These are phyloP conservation scores for Penicillium corylophilum DNA, from an alignment of 2,329 filamentous ascomycete genomes.

Conservation along the genomic window DNA sequence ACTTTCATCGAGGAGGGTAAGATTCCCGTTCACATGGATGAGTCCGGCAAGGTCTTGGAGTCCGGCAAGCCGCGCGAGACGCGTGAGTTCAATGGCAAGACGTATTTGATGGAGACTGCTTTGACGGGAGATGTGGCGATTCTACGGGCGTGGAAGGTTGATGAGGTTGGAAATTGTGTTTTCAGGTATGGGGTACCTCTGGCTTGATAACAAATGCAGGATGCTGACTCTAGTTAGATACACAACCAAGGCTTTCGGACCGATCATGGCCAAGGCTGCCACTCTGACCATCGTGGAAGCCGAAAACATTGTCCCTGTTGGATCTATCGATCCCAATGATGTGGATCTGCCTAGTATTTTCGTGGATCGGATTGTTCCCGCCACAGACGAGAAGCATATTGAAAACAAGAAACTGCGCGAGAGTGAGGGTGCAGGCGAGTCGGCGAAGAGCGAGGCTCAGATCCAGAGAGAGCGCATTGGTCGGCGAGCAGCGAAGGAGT, in stretches of 20 bases:
- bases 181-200: conserved; percentile 58
- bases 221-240: conserved; percentile 41
- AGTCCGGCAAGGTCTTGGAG: conserved; percentile 76
- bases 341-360: conserved; percentile 81
- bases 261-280: conserved; percentile 79
- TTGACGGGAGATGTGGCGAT: conserved; percentile 76
- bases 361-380: conserved; percentile 76
- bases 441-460: conserved; percentile 32
- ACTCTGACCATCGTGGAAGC: conserved; percentile 78
- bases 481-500: conserved; percentile 72
- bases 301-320: conserved; percentile 75
- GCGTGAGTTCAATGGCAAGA: conserved; percentile 69
- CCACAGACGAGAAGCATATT: conserved; percentile 68
- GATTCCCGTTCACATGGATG: conserved; percentile 72
- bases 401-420: conserved; percentile 65
- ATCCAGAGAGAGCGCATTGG: conserved; percentile 63
- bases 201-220: neutral
- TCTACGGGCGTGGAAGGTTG: conserved; percentile 72
- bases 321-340: conserved; percentile 69
- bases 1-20: conserved; percentile 42
- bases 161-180: conserved; percentile 74
- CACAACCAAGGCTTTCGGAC: conserved; percentile 72
- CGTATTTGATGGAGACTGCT: conserved; percentile 74
- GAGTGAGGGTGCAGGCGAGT: conserved; percentile 34
- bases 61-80: conserved; percentile 67